phyloP scores from a whole-genome alignment of 1,284 basidiomycete species.

The Phaffia rhodozyma region DNA sequence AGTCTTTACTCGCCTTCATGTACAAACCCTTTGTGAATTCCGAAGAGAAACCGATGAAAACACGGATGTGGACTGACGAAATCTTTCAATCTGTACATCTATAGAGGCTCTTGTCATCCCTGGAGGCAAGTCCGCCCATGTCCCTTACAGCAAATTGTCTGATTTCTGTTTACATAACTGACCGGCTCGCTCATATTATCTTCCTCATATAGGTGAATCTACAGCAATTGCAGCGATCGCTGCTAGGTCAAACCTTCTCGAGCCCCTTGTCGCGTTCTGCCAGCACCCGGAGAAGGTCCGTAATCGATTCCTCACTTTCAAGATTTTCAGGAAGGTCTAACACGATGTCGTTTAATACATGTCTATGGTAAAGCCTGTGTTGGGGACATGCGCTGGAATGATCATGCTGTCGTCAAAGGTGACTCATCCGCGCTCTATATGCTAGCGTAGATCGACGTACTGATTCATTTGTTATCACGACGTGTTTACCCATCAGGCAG shows the following conservation, averaged over 20 bases:
- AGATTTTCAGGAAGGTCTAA: too few species aligned
- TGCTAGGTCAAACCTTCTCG: slow-evolving; percentile 56
- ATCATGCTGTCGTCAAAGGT: slow-evolving; percentile 48
- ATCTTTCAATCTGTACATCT: background rate
- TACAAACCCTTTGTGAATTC: too few species aligned
- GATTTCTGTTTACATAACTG: background rate
- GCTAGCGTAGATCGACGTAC: too few species aligned
- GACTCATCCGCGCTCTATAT: background rate
- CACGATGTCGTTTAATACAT: background rate
- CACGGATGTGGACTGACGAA: background rate
- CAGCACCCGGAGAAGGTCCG: slow-evolving; percentile 34
- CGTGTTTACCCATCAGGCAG: slow-evolving; percentile 43
- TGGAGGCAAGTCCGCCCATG: slow-evolving; percentile 44
- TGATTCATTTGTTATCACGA: too few species aligned
- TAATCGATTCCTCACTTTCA: too few species aligned
- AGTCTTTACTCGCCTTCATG: too few species aligned
- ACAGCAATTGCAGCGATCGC: slow-evolving; percentile 80
- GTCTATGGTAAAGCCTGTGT: slow-evolving; percentile 45
- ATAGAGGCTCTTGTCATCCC: slow-evolving; percentile 68
- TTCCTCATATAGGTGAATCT: slow-evolving; percentile 46
- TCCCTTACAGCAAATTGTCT: background rate
- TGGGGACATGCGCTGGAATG: slow-evolving; percentile 88
- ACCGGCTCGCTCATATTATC: background rate
- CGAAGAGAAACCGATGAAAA: too few species aligned
- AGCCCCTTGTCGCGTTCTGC: slow-evolving; percentile 59